Evolutionary conservation across 768 basidiomycete genomes (phyloP).

Genomic region (Boletus subparvulus): DNA sequence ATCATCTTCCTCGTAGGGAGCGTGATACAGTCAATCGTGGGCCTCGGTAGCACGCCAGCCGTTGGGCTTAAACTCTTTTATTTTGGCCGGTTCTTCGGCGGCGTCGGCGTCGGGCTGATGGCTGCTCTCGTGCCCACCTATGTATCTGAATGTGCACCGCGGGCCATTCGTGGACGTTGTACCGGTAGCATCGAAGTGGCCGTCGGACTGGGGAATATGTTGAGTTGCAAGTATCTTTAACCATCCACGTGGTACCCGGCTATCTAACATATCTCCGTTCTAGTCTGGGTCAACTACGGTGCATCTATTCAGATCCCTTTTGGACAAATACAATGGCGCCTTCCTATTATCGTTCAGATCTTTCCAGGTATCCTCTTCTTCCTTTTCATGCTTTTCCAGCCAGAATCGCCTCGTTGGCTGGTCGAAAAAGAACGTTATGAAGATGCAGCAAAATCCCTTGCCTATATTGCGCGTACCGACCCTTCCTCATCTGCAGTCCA

Average conservation of each 20-base stretch:
- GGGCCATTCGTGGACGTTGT: conserved; percentile 38
- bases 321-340: conserved; percentile 37
- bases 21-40: conserved; percentile 34
- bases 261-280: conserved; percentile 1
- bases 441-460: conserved; percentile 34
- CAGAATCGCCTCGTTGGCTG: conserved; percentile 45
- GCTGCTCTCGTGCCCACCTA: conserved; percentile 38
- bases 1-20: conserved; percentile 36
- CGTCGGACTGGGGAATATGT: conserved; percentile 36
- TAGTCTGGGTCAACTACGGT: conserved; percentile 40
- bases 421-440: conserved; percentile 36
- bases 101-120: conserved; percentile 45
- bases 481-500: conserved; percentile 29
- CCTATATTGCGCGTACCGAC: conserved; percentile 27
- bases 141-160: conserved; percentile 39
- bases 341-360: conserved; percentile 38
- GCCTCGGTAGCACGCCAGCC: conserved; percentile 29
- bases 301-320: conserved; percentile 25
- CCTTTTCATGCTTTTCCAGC: conserved; percentile 37
- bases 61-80: conserved; percentile 32
- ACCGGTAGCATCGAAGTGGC: conserved; percentile 34
- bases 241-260: not conserved
- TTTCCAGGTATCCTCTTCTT: conserved; percentile 41
- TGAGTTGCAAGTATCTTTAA: conserved; percentile 30
- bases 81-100: conserved; percentile 45